Conservation (phyloP, 805 yeast genomes). For the Wickerhamiella occidentalis region DNA sequence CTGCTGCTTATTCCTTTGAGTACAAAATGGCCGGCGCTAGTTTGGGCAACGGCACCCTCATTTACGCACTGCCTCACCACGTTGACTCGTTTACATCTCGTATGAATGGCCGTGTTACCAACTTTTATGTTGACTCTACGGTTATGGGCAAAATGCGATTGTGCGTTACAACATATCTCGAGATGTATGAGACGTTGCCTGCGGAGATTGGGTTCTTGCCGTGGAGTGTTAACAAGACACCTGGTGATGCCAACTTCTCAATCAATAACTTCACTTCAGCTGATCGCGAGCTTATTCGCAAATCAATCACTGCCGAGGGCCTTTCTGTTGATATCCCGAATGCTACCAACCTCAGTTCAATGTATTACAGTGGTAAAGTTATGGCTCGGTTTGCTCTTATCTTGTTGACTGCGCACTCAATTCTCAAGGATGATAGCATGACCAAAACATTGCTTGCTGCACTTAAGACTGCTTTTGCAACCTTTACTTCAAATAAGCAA, state of each 20-base stretch:
- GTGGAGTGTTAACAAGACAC: constrained; percentile 34
- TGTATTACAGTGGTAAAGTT: constrained; percentile 84
- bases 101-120: constrained; percentile 27
- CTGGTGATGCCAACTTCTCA: constrained; percentile 26
- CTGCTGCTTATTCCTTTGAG: constrained; percentile 38
- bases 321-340: constrained; percentile 38
- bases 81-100: constrained; percentile 33
- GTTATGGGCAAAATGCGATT: constrained; percentile 34
- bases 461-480: constrained; percentile 54
- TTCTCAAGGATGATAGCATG: constrained; percentile 45
- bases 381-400: constrained; percentile 84
- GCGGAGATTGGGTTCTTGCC: constrained; percentile 42
- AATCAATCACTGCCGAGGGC: constrained; percentile 41
- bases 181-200: constrained; percentile 33
- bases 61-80: constrained; percentile 65
- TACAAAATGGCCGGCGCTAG: constrained; percentile 44
- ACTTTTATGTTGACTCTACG: constrained; percentile 35
- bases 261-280: constrained; percentile 33
- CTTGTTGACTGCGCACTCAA: constrained; percentile 54
- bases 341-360: constrained; percentile 58
- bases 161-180: constrained; percentile 27
- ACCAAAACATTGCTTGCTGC: constrained; percentile 41
- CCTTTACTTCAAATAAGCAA: constrained; percentile 61
- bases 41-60: constrained; percentile 32
- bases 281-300: constrained; percentile 32